Conservation (phyloP, 2,329 filamentous ascomycete genomes). For the Pezicula radicicola region DNA sequence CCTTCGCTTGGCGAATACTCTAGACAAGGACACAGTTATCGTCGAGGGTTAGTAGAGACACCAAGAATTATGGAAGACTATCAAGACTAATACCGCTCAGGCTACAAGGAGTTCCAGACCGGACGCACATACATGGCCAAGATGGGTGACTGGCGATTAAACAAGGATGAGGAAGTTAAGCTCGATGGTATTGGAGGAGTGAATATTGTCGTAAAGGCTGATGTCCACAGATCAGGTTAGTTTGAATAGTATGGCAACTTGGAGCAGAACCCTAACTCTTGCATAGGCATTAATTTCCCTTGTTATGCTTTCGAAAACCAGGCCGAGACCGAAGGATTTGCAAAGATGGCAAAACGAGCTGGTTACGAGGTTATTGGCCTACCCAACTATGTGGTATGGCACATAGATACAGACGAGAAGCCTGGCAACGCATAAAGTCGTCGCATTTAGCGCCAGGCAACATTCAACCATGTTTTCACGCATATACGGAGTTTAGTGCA, state of each 20-base stretch:
- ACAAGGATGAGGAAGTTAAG: conserved; percentile 89
- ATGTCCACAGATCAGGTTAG: conserved; percentile 90
- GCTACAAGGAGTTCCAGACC: conserved; percentile 91
- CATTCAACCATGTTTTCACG: conserved; percentile 23
- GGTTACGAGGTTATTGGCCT: conserved; percentile 90
- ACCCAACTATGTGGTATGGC: conserved; percentile 98
- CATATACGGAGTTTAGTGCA: conserved; percentile 29
- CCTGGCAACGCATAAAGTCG: conserved; percentile 59
- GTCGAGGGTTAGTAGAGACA: conserved; percentile 66
- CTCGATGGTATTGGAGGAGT: conserved; percentile 96
- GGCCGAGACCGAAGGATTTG: conserved; percentile 97
- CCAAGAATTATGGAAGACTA: not conserved
- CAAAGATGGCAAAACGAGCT: conserved; percentile 96
- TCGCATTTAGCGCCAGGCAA: conserved; percentile 12
- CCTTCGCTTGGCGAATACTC: conserved; percentile 65
- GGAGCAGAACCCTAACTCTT: conserved; percentile 20
- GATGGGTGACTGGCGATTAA: conserved; percentile 88
- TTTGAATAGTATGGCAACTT: conserved; percentile 7
- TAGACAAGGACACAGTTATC: conserved; percentile 79
- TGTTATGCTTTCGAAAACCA: conserved; percentile 97
- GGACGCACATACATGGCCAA: conserved; percentile 84
- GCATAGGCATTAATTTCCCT: conserved; percentile 90
- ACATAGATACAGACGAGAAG: conserved; percentile 96
- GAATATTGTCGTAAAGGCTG: conserved; percentile 95
- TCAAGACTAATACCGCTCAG: conserved; percentile 37